Base-by-base conservation (phyloP, 257 asterid species). In the Solanum sejunctum region DNA sequence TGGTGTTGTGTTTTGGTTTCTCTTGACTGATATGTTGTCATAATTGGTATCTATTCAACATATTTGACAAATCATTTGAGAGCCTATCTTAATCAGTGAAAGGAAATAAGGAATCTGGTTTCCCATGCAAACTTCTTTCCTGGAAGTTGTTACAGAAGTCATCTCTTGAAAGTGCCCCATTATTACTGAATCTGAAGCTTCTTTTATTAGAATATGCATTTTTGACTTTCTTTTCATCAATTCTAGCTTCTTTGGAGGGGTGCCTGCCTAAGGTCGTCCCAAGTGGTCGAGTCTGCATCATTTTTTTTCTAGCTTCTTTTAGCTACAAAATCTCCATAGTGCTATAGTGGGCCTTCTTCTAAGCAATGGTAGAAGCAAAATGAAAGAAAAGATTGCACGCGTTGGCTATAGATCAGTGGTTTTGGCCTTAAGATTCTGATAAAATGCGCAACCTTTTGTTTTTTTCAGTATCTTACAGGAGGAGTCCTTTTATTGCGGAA, bases 401-500 rank as follows among this genome's bases (percentile, higher is more conserved):
- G 12, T 72, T 45, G 57, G 41, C 56, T 12, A 41, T 71, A 72
- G 36, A 21, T 73, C 41, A 73, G 13, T 17, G 43, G 81, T 12
- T 77, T 77, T 77, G 23, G 18, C 82, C 18, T 77, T 77, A 81
- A 84, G 18, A 87, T 82, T 91, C 85, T 88, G 67, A 83, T 39
- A 45, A 86, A 56, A 21, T 84, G 57, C 64, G 84, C 86, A 60
- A 58, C 66, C n/a, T 26, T 57, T n/a, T 80, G 32, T n/a, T 32
- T 23, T 12, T 8, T 88, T 43, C 97, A 96, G 98, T 63, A 39
- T 75, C 97, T 95, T 87, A 96, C 98, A 18, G 98, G 97, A 80
- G 98, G 98, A 89, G 92, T 93, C 80, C 93, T 96, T 82, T 55
- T 96, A 69, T 88, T 96, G 89, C 96, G 99, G 85, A 93, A 96